Conservation (phyloP, 2,329 filamentous ascomycete genomes). For the Metarhizium anisopliae region DNA sequence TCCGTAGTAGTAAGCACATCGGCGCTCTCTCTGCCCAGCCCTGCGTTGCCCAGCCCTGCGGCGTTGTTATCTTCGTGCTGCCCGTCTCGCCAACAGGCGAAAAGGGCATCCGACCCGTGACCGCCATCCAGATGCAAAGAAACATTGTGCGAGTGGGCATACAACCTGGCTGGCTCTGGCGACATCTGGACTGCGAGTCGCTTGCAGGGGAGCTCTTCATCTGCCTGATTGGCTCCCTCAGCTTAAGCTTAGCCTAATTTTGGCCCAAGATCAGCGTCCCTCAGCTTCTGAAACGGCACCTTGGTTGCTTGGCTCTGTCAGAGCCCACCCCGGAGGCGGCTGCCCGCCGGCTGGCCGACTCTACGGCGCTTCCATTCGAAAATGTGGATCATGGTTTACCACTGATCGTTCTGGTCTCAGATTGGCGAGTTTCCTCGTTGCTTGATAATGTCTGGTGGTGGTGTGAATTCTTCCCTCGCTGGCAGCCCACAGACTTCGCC, state of each 20-base stretch:
- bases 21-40: too few relatives aligned
- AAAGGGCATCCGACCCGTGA: neutral
- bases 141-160: neutral
- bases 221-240: slow-evolving; percentile 23
- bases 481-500: neutral
- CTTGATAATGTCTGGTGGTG: neutral
- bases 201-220: slow-evolving; percentile 18
- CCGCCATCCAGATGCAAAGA: slow-evolving; percentile 10
- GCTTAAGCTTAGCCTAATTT: slow-evolving; percentile 24
- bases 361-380: neutral
- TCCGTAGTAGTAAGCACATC: too few relatives aligned
- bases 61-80: too few relatives aligned
- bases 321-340: too few relatives aligned
- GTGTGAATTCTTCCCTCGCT: neutral
- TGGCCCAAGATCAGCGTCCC: slow-evolving; percentile 9
- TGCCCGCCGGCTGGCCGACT: neutral
- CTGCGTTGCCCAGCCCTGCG: too few relatives aligned
- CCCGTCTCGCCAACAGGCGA: neutral
- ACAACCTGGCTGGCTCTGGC: neutral
- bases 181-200: slow-evolving; percentile 13
- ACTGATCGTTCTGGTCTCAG: neutral
- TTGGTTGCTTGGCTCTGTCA: neutral
- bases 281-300: slow-evolving; percentile 16
- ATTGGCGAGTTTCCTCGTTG: slow-evolving; percentile 3
- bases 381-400: neutral